Evolutionary conservation across 495 filamentous ascomycete species (phyloP), one percentile per base, ranked within the genome.

Genomic region (Podospora tetraspora): DNA sequence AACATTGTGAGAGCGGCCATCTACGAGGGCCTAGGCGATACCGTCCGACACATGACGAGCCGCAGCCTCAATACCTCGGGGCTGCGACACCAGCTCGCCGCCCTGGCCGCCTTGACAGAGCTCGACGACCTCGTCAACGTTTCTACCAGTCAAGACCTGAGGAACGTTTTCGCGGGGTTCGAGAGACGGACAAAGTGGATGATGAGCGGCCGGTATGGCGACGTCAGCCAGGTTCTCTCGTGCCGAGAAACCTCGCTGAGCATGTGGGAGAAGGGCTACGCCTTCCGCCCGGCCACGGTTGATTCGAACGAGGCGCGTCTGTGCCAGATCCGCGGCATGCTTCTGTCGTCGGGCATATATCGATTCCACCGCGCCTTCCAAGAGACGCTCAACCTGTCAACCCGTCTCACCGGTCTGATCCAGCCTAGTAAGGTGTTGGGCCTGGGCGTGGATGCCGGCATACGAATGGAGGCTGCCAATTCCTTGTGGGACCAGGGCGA

Each of bases 401-500:
- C 93, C 1, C 90, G 90, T 60, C 84, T 97, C 27, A 91, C 86
- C 3, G 86, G 89, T 60, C 83, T 97, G 3, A 86, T 91, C n/a
- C 70, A 81, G 29, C 82, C 88, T 4, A 93, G 89, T 70, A 83
- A 84, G 70, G 79, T 84, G 0, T 75, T 91, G 62, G 92, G 90
- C 0, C 79, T 97, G n/a, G 84, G 88, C 69, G 86, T 97, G 61
- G 88, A 90, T 68, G 91, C 87, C 5, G 88, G 88, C 43, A 86
- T 91, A 25, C 85, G 86, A 68, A 84, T 92, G 59, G 95, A 98
- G 76, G 85, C 89, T 23, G 93, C 95, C 10, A 91, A 91, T 70
- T 92, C 96, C 57, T 80, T 99, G 16, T 99, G 95, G 95, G 93
- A 94, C 65, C 91, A 96, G 74, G 94, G 92, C 19, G 94, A 98